phyloP scores from a whole-genome alignment of 2,329 filamentous ascomycete genomes.

The Diaporthe sp. region DNA sequence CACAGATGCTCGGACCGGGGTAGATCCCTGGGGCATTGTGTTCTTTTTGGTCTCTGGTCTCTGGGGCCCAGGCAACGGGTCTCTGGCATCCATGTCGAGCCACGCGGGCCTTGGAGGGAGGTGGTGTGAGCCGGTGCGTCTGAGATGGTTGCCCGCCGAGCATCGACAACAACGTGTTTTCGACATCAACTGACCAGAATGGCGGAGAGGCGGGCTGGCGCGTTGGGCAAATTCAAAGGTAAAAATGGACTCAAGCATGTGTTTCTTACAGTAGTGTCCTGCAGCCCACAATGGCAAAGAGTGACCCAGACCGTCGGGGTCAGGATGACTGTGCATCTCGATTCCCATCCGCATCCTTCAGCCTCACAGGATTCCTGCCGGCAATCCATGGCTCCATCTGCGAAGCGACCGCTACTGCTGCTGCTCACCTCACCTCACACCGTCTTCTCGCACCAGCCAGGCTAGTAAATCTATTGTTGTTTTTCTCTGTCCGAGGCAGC shows the following conservation, averaged over 20 bases:
- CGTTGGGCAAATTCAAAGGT: background rate
- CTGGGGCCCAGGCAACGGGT: background rate
- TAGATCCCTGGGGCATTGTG: background rate
- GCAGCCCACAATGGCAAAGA: background rate
- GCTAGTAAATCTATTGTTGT: constrained; percentile 12
- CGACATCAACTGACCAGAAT: background rate
- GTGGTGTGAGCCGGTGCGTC: constrained; percentile 5
- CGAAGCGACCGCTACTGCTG: background rate
- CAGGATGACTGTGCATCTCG: constrained; percentile 25
- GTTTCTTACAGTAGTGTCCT: constrained; percentile 16
- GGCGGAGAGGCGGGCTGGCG: background rate
- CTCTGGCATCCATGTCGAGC: constrained; percentile 31
- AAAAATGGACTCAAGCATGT: constrained; percentile 19
- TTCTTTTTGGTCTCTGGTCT: background rate
- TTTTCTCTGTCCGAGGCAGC: background rate
- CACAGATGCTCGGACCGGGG: constrained; percentile 14
- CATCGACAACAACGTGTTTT: background rate
- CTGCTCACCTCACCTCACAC: constrained; percentile 25
- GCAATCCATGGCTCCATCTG: constrained; percentile 22
- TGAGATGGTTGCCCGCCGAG: background rate
- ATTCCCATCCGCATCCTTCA: constrained; percentile 18
- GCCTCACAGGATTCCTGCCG: constrained; percentile 25
- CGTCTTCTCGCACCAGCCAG: background rate
- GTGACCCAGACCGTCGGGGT: constrained; percentile 14
- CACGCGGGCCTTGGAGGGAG: constrained; percentile 27